Base-by-base conservation (phyloP, 345 rosid species). In the Eucalyptus victrix region DNA sequence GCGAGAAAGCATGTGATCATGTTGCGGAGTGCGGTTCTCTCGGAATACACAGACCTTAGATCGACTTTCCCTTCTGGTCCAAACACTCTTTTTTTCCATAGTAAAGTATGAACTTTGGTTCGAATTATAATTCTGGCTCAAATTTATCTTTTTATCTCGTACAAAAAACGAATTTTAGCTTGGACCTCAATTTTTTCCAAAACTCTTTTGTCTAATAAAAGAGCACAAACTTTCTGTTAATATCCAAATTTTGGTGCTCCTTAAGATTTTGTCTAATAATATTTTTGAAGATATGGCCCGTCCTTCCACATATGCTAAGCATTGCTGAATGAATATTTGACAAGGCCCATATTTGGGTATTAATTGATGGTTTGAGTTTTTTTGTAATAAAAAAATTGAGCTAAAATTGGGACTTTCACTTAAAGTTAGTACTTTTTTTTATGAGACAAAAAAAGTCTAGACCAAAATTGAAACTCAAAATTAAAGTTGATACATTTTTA, bases 211-310 rank as follows among this genome's bases (percentile, higher is more conserved):
- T 72, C 1, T 76, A 2, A 23, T 76, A 18, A 21, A 37, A 21
- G 1, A 0, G 28, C 1, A 37, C 3, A 12, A 12, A 6, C 0
- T 21, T 76, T 76, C 9, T 0, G 9, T 12, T 4, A 5, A 5
- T 37, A 37, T 12, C 4, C 8, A 19, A 34, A 37, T 72, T 69
- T 0, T 1, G 14, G 4, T 1, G 3, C 14, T 19, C 13, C 0
- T 34, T 11, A 18, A 72, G 4, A 12, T 18, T 72, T 19, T 3
- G 3, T 69, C 8, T 6, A 37, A 34, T 19, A 5, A 37, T 37
- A 42, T 37, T 6, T 0, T 76, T 9, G 19, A 19, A 72, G 3
- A 37, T 76, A 17, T 37, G 8, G 12, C 3, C 0, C 1, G 1
- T 19, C 45, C 24, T 21, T 76, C 28, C 28, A 76, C 12, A 14